A percentile compares a stretch with the other conserved stretches of the same genome.
These are phyloP conservation scores for Russula foetens DNA, from an alignment of 768 basidiomycete species.

Conservation along the genomic window DNA sequence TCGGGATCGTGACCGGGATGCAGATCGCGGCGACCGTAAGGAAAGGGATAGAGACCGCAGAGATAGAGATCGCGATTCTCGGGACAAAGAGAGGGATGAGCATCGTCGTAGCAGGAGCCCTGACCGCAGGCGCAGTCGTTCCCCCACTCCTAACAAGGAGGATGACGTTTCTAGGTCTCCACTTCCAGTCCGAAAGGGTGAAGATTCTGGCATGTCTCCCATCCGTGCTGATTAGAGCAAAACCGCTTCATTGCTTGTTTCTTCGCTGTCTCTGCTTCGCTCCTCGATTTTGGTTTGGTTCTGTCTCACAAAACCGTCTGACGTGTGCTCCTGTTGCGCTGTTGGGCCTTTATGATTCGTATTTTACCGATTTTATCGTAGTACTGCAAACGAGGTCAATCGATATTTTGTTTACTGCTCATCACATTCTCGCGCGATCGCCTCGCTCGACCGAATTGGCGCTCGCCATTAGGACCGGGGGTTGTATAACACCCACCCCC, in stretches of 20 bases:
- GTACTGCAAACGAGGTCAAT: too few species aligned
- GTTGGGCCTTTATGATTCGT: constrained; percentile 1
- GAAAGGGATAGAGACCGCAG: constrained; percentile 24
- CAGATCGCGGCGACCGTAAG: constrained; percentile 21
- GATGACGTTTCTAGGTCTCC: constrained; percentile 49
- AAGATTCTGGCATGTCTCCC: constrained; percentile 48
- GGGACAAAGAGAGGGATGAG: constrained; percentile 34
- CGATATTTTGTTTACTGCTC: too few species aligned
- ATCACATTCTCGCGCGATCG: too few species aligned
- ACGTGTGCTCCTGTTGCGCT: not conserved
- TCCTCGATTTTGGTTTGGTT: constrained; percentile 4
- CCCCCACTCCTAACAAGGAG: constrained; percentile 29
- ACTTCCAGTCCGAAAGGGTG: constrained; percentile 32
- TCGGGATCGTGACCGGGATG: constrained; percentile 18
- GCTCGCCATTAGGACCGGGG: too few species aligned
- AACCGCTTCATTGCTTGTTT: constrained; percentile 20
- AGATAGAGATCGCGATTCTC: constrained; percentile 30
- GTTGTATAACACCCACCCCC: too few species aligned
- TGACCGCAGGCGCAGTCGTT: constrained; percentile 38
- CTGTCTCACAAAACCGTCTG: not conserved
- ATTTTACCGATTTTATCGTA: not conserved
- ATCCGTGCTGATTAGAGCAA: constrained; percentile 37
- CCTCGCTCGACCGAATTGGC: too few species aligned
- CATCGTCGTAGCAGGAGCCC: constrained; percentile 39
- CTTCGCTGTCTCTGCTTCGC: not conserved